Evolutionary conservation across 257 asterid species (phyloP), one percentile per base, ranked within the genome.

Genomic region (Perilla frutescens): DNA sequence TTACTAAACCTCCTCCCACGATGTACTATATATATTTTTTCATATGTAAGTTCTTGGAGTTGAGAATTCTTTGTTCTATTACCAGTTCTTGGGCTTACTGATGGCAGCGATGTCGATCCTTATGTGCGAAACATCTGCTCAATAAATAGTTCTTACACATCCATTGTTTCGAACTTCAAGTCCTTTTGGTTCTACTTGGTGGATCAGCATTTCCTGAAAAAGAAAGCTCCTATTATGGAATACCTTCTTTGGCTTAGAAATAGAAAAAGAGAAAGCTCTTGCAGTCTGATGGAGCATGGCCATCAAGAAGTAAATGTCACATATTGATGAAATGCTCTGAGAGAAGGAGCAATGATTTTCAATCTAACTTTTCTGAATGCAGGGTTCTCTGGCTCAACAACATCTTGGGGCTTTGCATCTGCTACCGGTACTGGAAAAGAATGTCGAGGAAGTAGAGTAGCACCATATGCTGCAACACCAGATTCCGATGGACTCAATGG

Each of bases 391-490:
- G 12, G 50, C 7, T 31, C 63, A 68, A 50, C 51, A 54, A 37
- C 1, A 11, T 20, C 34, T 70, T 10, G 48, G 15, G 37, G 53
- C 34, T 4, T 8, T 15, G 11, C 48, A 43, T 43, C 9, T 43
- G 40, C 69, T 47, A 9, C 51, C 26, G 50, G 15, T 43, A 20
- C 6, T 20, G 41, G 45, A 7, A 65, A 64, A 6, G 63, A 58
- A 66, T 6, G 8, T 48, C 40, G 3, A 60, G 79, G 83, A 68
- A 73, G 76, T 62, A 15, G 50, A 61, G 75, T 57, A 39, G 72
- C 58, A 9, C 13, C 77, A 7, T 79, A 74, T 62, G 48, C 69
- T 29, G 45, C 76, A 40, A 74, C 83, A 54, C 56, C 2, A 4
- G 76, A 13, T 45, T 0, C 4, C n/a, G 60, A 49, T 40, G 65